Evolutionary conservation across 1,139 yeast species (phyloP).

Genomic region (Nakaseomyces sp.): DNA sequence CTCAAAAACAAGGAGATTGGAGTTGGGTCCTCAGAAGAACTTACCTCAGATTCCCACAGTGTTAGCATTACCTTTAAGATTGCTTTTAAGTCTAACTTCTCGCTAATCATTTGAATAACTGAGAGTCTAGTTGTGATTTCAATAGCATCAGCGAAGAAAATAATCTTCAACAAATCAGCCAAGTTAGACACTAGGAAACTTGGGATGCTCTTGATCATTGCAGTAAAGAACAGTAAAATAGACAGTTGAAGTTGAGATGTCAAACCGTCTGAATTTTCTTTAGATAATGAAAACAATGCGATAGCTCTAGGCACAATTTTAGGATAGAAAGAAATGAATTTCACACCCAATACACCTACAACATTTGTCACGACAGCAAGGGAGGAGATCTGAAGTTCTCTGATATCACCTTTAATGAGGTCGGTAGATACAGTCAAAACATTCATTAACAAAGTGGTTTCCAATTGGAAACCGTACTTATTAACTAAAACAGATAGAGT

Average conservation of each 20-base stretch:
- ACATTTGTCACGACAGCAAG: slow-evolving; percentile 63
- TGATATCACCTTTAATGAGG: slow-evolving; percentile 39
- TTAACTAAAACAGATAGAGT: slow-evolving; percentile 54
- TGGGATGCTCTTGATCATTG: slow-evolving; percentile 76
- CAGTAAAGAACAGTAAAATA: slow-evolving; percentile 60
- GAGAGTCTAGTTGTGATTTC: slow-evolving; percentile 53
- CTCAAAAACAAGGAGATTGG: slow-evolving; percentile 66
- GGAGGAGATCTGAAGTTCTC: slow-evolving; percentile 66
- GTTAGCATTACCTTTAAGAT: slow-evolving; percentile 54
- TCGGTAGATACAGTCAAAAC: slow-evolving; percentile 47
- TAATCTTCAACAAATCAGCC: slow-evolving; percentile 48
- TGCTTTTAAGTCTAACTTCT: slow-evolving; percentile 57
- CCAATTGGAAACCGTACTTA: slow-evolving; percentile 50
- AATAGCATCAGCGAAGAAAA: slow-evolving; percentile 51
- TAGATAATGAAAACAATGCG: slow-evolving; percentile 43
- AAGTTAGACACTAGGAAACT: slow-evolving; percentile 70
- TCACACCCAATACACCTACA: slow-evolving; percentile 71
- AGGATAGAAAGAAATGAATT: slow-evolving; percentile 76
- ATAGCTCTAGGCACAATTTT: slow-evolving; percentile 72
- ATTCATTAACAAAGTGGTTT: slow-evolving; percentile 41
- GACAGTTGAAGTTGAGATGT: slow-evolving; percentile 49
- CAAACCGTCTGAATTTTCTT: slow-evolving; percentile 28
- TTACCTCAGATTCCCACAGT: slow-evolving; percentile 51
- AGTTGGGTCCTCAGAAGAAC: slow-evolving; percentile 34
- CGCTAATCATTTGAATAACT: slow-evolving; percentile 55